A percentile compares a stretch with the other conserved stretches of the same genome.
These are phyloP conservation scores for Cladorrhinum samala DNA, from an alignment of 495 filamentous ascomycete species.

Conservation along the genomic window DNA sequence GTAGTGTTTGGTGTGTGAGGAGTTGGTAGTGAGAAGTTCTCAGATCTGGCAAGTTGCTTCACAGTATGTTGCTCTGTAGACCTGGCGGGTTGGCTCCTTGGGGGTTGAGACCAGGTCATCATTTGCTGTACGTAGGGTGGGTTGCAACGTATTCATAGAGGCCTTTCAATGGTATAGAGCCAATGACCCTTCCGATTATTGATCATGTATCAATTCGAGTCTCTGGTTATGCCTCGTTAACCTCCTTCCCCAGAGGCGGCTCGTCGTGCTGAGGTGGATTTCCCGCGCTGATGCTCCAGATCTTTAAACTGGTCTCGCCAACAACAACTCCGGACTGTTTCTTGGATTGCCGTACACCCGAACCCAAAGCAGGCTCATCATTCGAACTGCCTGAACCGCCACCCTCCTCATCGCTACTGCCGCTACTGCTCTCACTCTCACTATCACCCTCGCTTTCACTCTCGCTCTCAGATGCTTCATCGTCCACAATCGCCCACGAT, in stretches of 20 bases:
- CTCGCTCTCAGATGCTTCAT: slow-evolving; percentile 6
- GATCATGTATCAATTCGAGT: neutral
- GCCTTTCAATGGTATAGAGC: no score
- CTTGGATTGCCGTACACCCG: neutral
- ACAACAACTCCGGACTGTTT: slow-evolving; percentile 12
- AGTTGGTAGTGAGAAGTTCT: no score
- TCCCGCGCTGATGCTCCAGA: slow-evolving; percentile 48
- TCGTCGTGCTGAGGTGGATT: neutral
- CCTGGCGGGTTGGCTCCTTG: neutral
- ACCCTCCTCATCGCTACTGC: slow-evolving; percentile 2
- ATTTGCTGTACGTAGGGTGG: neutral
- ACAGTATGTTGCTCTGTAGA: neutral
- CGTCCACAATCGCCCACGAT: slow-evolving; percentile 34
- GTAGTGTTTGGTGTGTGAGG: neutral
- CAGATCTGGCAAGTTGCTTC: neutral
- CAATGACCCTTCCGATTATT: no score
- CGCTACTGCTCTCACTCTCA: slow-evolving; percentile 2
- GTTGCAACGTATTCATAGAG: neutral
- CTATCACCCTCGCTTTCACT: slow-evolving; percentile 3
- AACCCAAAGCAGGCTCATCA: neutral
- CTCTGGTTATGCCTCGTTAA: neutral
- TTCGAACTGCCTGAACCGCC: slow-evolving; percentile 5
- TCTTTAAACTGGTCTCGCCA: slow-evolving; percentile 58
- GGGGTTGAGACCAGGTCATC: no score
- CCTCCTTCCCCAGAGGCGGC: neutral